Evolutionary conservation across 2,329 filamentous ascomycete species (phyloP).

Genomic region (Endoconidiophora laricicola): DNA sequence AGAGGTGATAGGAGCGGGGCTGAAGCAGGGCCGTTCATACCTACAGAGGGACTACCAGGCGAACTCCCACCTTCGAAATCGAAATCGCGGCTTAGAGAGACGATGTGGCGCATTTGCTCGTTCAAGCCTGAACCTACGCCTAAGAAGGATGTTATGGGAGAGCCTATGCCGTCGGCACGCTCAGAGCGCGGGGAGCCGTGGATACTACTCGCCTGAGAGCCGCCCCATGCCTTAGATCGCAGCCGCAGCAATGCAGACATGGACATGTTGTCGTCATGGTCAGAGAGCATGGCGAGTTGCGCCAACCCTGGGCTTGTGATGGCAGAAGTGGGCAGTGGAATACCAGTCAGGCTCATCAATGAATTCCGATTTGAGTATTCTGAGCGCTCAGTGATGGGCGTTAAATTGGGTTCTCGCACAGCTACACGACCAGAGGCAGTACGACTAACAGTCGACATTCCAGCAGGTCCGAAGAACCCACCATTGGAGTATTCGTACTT

Average conservation of each 20-base stretch:
- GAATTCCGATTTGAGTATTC: slow-evolving; percentile 94
- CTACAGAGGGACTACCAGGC: background rate
- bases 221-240: slow-evolving; percentile 62
- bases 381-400: slow-evolving; percentile 87
- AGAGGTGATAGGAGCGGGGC: background rate
- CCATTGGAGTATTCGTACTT: slow-evolving; percentile 54
- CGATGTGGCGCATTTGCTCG: background rate
- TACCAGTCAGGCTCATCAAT: slow-evolving; percentile 55
- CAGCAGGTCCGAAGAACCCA: slow-evolving; percentile 73
- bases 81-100: background rate
- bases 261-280: slow-evolving; percentile 41
- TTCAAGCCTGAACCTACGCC: slow-evolving; percentile 7
- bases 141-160: slow-evolving; percentile 19
- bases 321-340: slow-evolving; percentile 22
- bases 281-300: slow-evolving; percentile 53
- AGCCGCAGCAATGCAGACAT: slow-evolving; percentile 61
- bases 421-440: slow-evolving; percentile 57
- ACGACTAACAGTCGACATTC: slow-evolving; percentile 36
- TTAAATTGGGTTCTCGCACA: slow-evolving; percentile 77
- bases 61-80: background rate
- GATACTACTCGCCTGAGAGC: slow-evolving; percentile 53
- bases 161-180: slow-evolving; percentile 30
- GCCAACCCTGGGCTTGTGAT: slow-evolving; percentile 58
- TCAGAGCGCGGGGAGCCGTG: slow-evolving; percentile 35
- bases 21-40: background rate